These are phyloP conservation scores for Heterobasidion irregulare DNA, from an alignment of 1,284 basidiomycete species.

Conservation along the genomic window DNA sequence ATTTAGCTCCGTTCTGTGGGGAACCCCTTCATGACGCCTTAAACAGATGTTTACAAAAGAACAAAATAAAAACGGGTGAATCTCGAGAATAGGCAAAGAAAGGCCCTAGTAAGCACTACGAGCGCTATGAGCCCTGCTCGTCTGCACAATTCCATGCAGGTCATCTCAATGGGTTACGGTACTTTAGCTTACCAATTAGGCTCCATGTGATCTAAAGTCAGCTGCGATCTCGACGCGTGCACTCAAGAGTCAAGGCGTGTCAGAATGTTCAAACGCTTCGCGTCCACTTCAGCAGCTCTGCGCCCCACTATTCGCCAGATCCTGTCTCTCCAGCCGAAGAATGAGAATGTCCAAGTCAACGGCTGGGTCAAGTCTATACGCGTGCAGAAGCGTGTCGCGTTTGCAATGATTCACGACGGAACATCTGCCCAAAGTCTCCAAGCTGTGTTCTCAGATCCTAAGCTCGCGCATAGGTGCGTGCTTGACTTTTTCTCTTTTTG, in stretches of 20 bases:
- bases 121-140: too few species aligned
- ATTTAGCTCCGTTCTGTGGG: too few species aligned
- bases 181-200: too few species aligned
- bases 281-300: neutral
- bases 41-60: too few species aligned
- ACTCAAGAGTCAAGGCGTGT: neutral
- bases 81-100: too few species aligned
- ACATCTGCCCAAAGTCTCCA: constrained; percentile 64
- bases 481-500: neutral
- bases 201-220: too few species aligned
- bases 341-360: constrained; percentile 28
- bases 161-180: too few species aligned
- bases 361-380: constrained; percentile 85
- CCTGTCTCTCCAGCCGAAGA: constrained; percentile 21
- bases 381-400: constrained; percentile 80
- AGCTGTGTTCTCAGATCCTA: constrained; percentile 57
- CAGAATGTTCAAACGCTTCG: neutral
- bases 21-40: too few species aligned
- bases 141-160: too few species aligned
- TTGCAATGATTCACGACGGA: constrained; percentile 81
- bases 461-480: constrained; percentile 32
- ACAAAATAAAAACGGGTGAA: too few species aligned
- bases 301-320: constrained; percentile 54
- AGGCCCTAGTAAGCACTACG: too few species aligned
- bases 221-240: neutral